These are phyloP conservation scores for Selaginella tamariscina DNA, from an alignment of 75 land plant genomes.

Conservation along the genomic window DNA sequence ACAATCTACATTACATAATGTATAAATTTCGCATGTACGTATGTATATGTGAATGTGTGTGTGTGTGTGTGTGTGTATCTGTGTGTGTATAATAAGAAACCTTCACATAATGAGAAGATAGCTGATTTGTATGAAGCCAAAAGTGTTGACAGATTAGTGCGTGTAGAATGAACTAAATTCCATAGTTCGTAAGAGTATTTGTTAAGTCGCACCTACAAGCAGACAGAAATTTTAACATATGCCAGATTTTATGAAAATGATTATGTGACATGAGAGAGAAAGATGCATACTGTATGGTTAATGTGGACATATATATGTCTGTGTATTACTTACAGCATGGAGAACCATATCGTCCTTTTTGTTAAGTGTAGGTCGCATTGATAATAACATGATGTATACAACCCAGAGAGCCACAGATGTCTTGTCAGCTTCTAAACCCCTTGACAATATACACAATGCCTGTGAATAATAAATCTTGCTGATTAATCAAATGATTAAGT, in stretches of 20 bases:
- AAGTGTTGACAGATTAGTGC: slow-evolving; percentile 28
- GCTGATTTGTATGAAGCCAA: slow-evolving; percentile 53
- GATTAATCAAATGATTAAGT: background rate
- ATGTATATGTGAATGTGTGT: no score
- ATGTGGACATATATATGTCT: background rate
- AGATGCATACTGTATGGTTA: slow-evolving; percentile 8
- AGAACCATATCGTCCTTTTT: slow-evolving; percentile 68
- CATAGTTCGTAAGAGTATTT: slow-evolving; percentile 75
- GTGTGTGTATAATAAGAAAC: no score
- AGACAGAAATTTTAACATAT: no score
- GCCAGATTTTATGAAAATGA: no score
- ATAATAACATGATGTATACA: slow-evolving; percentile 54
- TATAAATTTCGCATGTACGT: no score
- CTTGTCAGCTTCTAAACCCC: slow-evolving; percentile 61
- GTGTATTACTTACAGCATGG: slow-evolving; percentile 42
- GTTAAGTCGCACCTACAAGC: slow-evolving; percentile 48
- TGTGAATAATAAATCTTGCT: slow-evolving; percentile 19
- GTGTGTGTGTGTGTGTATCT: no score
- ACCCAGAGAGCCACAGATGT: slow-evolving; percentile 54
- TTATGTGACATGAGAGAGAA: no score
- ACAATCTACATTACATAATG: no score
- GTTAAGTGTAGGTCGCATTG: slow-evolving; percentile 20
- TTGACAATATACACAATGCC: slow-evolving; percentile 60
- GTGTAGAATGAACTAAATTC: slow-evolving; percentile 71
- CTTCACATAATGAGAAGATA: slow-evolving; percentile 28